Percentiles rank a stretch among this genome's conserved stretches.
phyloP scores from a whole-genome alignment of 345 rosid genomes.

The Diplotaxis tenuifolia region DNA sequence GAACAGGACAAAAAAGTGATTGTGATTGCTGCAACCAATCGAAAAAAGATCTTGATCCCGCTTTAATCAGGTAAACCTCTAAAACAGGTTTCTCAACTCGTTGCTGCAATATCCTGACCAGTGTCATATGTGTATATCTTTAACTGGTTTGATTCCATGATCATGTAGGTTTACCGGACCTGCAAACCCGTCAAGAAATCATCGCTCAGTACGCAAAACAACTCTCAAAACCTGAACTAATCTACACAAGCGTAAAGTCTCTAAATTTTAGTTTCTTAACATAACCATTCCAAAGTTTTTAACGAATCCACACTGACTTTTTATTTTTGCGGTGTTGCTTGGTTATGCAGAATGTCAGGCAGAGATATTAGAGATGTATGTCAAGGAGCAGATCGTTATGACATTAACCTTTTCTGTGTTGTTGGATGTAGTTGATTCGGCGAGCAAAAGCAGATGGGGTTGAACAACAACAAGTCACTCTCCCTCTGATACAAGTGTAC shows the following conservation, averaged over 20 bases:
- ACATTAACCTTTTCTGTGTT: neutral
- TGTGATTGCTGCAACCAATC: slow-evolving; percentile 88
- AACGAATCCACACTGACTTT: neutral
- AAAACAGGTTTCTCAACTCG: no score
- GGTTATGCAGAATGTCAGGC: slow-evolving; percentile 71
- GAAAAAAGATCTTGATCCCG: slow-evolving; percentile 95
- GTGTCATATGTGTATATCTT: neutral
- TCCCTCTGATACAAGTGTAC: slow-evolving; percentile 75
- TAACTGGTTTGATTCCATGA: slow-evolving; percentile 89
- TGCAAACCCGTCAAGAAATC: slow-evolving; percentile 62
- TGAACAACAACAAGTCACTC: slow-evolving; percentile 36
- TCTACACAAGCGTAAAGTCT: slow-evolving; percentile 58
- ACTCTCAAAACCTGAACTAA: slow-evolving; percentile 56
- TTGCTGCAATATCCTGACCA: slow-evolving; percentile 4
- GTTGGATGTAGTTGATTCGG: slow-evolving; percentile 59
- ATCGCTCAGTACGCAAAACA: slow-evolving; percentile 89
- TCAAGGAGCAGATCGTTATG: slow-evolving; percentile 55
- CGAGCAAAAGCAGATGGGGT: slow-evolving; percentile 42
- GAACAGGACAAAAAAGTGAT: slow-evolving; percentile 87
- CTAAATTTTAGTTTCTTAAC: neutral
- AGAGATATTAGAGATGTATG: slow-evolving; percentile 85
- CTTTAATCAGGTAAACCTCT: slow-evolving; percentile 64
- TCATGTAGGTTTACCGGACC: slow-evolving; percentile 73
- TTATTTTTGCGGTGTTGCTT: neutral
- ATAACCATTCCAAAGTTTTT: neutral